These are phyloP conservation scores for Quercus berberidifolia DNA, from an alignment of 306 rosid genomes.

Conservation along the genomic window DNA sequence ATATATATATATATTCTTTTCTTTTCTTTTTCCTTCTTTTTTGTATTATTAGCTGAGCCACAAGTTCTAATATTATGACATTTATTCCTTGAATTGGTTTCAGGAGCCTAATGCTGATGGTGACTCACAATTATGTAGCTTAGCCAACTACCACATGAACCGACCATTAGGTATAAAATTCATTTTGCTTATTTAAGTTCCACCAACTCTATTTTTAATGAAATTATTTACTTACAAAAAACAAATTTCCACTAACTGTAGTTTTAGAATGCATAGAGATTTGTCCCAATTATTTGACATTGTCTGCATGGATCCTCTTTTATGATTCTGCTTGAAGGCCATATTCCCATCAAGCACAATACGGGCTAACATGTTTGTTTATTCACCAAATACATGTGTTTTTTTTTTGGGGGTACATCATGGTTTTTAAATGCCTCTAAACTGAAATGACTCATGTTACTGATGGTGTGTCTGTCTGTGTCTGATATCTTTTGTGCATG, in stretches of 20 bases:
- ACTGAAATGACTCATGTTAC: not conserved
- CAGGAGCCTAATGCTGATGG: conserved; percentile 81
- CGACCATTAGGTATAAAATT: conserved; percentile 60
- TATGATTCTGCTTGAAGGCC: conserved; percentile 1
- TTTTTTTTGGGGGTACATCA: not conserved
- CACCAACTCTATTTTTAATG: not conserved
- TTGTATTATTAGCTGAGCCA: not conserved
- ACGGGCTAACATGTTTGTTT: not conserved
- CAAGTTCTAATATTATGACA: conserved; percentile 7
- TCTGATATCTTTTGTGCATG: no score
- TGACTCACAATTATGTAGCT: conserved; percentile 63
- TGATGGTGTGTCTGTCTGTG: not conserved
- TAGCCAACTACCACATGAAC: conserved; percentile 71
- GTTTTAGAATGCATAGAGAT: not conserved
- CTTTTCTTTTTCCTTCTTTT: not conserved
- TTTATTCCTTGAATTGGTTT: conserved; percentile 18
- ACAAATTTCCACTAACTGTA: not conserved
- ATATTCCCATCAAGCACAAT: not conserved
- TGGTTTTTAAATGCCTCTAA: not conserved
- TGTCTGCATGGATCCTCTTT: not conserved
- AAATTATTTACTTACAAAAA: no score
- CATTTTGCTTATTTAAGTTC: conserved; percentile 4
- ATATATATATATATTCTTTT: no score
- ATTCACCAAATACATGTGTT: not conserved
- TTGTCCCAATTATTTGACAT: not conserved